Base-by-base conservation (phyloP, 768 basidiomycete species). In the Boletellus ananas region DNA sequence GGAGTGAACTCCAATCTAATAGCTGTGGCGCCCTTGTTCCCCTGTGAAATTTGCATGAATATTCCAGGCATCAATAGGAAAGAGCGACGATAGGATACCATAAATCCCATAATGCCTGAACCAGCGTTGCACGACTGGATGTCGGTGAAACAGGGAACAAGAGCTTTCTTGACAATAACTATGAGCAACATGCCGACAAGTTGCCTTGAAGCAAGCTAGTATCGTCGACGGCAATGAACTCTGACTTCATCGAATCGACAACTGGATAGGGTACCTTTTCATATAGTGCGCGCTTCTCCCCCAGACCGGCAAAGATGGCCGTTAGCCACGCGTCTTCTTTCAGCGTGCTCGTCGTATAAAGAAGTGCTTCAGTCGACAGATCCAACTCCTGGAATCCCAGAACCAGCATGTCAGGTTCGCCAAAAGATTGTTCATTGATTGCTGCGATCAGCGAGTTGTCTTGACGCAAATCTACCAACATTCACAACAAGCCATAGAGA, bases 121-220 rank as follows among this genome's bases (percentile, higher is more conserved):
- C 84, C 88, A n/a, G 79, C 80, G 0, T 76, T 69, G 17, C 74
- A 66, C 6, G 74, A 75, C 49, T 66, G 72, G 31, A 87, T 66
- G 35, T 82, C 75, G 23, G 72, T 68, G 53, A 92, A 85, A 54
- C 76, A 78, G 3, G 59, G 29, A 6, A 65, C 67, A 36, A 87
- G 55, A 0, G 63, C 54, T 48, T 77, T 84, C 65, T 80, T 85
- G 8, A 79, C 82, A 36, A 92, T 70, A 25, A 87, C 66, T 11
- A 92, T 60, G 17, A 92, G 67, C n/a, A 92, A 71, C 75, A 90
- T 87, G 33, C 90, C 90, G 34, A 92, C 89, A 17, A 93, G 83
- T 62, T 90, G 90, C 57, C 78, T 86, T 3, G 86, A 88, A 13
- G 70, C 72, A 29, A 92, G 72, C 88, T 91, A 43, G n/a, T 1